A percentile compares a stretch with the other conserved stretches of the same genome.
These are phyloP conservation scores for Cicer arietinum DNA, from an alignment of 306 rosid species.

Conservation along the genomic window DNA sequence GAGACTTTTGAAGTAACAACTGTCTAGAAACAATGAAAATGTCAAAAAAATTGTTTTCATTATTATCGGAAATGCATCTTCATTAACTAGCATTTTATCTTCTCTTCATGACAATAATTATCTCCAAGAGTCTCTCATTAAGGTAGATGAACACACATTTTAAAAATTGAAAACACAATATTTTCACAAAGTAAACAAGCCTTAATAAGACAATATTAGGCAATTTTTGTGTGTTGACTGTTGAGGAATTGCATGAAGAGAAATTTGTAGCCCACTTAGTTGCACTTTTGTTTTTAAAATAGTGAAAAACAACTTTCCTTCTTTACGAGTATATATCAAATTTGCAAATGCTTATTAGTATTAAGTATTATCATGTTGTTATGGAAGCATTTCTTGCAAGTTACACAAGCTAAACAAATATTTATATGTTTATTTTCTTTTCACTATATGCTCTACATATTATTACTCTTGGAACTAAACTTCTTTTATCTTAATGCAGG, in stretches of 20 bases:
- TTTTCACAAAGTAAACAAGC: too few species aligned
- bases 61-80: too few species aligned
- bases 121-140: too few species aligned
- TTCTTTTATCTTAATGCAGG: conserved; percentile 58
- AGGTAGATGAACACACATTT: too few species aligned
- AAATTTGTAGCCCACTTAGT: background rate
- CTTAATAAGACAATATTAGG: too few species aligned
- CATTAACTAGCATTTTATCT: too few species aligned
- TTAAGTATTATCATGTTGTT: background rate
- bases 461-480: background rate
- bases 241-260: conserved; percentile 2
- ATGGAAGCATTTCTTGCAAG: conserved; percentile 12
- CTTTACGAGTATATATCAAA: background rate
- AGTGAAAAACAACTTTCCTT: conserved; percentile 14
- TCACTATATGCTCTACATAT: background rate
- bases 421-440: conserved; percentile 13
- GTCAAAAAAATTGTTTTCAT: too few species aligned
- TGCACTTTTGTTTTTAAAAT: conserved; percentile 10
- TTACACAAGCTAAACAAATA: background rate
- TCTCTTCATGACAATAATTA: too few species aligned
- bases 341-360: background rate
- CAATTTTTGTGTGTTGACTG: too few species aligned
- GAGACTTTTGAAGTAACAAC: too few species aligned
- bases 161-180: too few species aligned
- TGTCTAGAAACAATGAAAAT: too few species aligned